These are phyloP conservation scores for Stagonosporopsis cucurbitacearum DNA, from an alignment of 2,329 filamentous ascomycete genomes.

Conservation along the genomic window DNA sequence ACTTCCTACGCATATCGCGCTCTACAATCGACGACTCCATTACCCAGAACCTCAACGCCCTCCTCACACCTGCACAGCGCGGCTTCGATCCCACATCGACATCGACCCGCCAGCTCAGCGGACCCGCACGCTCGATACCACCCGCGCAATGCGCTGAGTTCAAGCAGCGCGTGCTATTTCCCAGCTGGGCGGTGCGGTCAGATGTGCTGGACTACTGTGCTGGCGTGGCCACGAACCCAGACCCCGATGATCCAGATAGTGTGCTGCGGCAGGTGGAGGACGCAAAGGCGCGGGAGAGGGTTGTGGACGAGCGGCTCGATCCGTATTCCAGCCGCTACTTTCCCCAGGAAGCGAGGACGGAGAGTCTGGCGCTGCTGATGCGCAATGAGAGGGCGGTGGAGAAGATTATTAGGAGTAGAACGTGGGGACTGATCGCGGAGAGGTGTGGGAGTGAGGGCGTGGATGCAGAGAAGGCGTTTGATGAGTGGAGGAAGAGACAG, in stretches of 20 bases:
- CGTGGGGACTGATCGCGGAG: conserved; percentile 79
- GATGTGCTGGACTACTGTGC: conserved; percentile 90
- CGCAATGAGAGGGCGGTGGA: conserved; percentile 79
- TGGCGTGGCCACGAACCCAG: conserved; percentile 82
- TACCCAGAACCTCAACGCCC: conserved; percentile 87
- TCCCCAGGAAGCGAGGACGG: conserved; percentile 77
- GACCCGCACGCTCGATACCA: conserved; percentile 63
- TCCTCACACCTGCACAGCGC: conserved; percentile 73
- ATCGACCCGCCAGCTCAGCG: conserved; percentile 63
- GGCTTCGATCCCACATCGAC: conserved; percentile 85
- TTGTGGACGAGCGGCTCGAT: conserved; percentile 88
- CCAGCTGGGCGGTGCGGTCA: conserved; percentile 82
- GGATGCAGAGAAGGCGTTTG: conserved; percentile 49
- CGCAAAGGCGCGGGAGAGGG: conserved; percentile 70
- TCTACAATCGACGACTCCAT: conserved; percentile 91
- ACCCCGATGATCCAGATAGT: conserved; percentile 84
- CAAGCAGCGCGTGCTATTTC: conserved; percentile 80
- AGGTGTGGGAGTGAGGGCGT: conserved; percentile 68
- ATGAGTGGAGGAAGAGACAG: conserved; percentile 40
- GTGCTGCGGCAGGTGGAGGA: conserved; percentile 73
- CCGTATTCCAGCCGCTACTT: conserved; percentile 89
- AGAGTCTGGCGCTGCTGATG: conserved; percentile 75
- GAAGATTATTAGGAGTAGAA: conserved; percentile 78
- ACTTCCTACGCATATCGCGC: conserved; percentile 88
- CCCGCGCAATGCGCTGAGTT: conserved; percentile 71